Conservation (phyloP, 495 filamentous ascomycete species). For the Penicillium paxilli region DNA sequence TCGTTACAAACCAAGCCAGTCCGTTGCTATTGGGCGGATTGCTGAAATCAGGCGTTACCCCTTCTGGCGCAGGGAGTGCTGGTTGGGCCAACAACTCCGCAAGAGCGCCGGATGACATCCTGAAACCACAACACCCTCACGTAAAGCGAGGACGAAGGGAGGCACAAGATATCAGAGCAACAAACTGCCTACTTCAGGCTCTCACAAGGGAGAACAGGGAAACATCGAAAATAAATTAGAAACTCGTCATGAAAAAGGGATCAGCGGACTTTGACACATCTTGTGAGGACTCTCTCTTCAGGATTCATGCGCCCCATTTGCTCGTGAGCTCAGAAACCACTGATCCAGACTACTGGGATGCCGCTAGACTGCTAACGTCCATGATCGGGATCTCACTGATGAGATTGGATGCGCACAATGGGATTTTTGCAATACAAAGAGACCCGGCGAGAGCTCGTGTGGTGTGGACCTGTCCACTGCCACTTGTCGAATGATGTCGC, state of each 20-base stretch:
- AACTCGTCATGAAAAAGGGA: neutral
- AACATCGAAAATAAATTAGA: neutral
- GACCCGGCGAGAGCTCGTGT: neutral
- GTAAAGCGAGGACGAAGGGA: neutral
- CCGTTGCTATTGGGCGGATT: constrained; percentile 31
- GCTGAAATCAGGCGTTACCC: constrained; percentile 25
- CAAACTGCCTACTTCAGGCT: neutral
- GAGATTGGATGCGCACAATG: neutral
- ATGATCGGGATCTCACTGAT: too few species aligned
- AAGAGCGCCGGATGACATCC: constrained; percentile 10
- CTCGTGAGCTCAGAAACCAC: neutral
- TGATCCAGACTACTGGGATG: neutral
- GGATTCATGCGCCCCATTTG: neutral
- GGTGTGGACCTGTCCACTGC: neutral
- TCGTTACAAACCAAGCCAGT: constrained; percentile 22
- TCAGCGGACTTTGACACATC: neutral
- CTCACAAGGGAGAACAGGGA: neutral
- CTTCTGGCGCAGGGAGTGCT: constrained; percentile 16
- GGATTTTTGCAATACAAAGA: neutral
- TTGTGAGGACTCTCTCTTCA: neutral
- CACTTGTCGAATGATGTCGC: neutral
- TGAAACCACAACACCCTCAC: neutral
- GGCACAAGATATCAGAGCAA: neutral
- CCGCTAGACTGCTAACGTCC: too few species aligned
- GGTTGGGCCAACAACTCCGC: constrained; percentile 12